Evolutionary conservation across 1,139 yeast species (phyloP).

Genomic region (Saccharomyces hybrid): DNA sequence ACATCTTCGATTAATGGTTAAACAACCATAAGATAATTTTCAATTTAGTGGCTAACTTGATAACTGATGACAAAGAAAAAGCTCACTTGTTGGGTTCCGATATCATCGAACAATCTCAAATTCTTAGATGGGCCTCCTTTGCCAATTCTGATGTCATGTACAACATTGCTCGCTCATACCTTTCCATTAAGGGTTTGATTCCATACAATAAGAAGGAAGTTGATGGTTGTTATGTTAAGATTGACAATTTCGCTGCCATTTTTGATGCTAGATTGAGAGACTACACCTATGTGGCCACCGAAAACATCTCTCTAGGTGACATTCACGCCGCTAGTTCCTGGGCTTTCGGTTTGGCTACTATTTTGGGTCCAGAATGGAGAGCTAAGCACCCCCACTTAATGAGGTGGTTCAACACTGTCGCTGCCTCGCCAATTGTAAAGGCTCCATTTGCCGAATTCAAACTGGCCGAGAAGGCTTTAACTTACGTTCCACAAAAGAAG

Average conservation of each 20-base stretch:
- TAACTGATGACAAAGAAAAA: slow-evolving; percentile 23
- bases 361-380: slow-evolving; percentile 67
- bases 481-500: slow-evolving; percentile 70
- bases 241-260: slow-evolving; percentile 38
- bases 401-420: slow-evolving; percentile 77
- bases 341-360: slow-evolving; percentile 47
- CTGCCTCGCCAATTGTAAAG: slow-evolving; percentile 47
- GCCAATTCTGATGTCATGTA: slow-evolving; percentile 57
- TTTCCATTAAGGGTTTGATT: slow-evolving; percentile 37
- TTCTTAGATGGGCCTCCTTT: slow-evolving; percentile 68
- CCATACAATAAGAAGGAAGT: slow-evolving; percentile 70
- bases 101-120: slow-evolving; percentile 56
- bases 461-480: slow-evolving; percentile 51
- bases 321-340: slow-evolving; percentile 49
- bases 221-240: slow-evolving; percentile 42
- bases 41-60: slow-evolving; percentile 15
- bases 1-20: neutral
- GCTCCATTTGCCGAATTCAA: slow-evolving; percentile 39
- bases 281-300: slow-evolving; percentile 80
- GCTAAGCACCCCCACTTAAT: slow-evolving; percentile 54
- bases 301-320: slow-evolving; percentile 77
- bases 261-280: slow-evolving; percentile 55
- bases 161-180: slow-evolving; percentile 27
- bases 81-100: slow-evolving; percentile 46
- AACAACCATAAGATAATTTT: neutral